phyloP scores from a whole-genome alignment of 345 rosid species.

The Populus tremula region DNA sequence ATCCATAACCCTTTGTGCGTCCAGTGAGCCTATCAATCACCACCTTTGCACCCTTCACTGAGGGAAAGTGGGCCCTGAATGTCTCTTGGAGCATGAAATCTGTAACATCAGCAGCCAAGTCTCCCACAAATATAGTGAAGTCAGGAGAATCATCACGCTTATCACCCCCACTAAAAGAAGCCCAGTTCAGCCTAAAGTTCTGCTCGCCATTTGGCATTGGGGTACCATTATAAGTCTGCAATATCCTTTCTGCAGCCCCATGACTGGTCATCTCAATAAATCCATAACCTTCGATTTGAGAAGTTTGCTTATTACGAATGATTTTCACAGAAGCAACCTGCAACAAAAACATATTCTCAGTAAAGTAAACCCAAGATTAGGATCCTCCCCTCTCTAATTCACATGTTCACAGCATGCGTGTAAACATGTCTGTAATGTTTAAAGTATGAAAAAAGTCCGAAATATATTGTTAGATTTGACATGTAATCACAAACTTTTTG shows the following conservation, averaged over 20 bases:
- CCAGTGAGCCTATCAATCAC: slow-evolving; percentile 87
- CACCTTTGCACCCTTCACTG: slow-evolving; percentile 83
- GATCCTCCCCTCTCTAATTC: background rate
- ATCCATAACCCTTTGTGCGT: slow-evolving; percentile 86
- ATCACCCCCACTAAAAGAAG: slow-evolving; percentile 68
- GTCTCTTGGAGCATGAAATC: slow-evolving; percentile 85
- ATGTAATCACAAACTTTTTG: too few species aligned
- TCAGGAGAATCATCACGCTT: slow-evolving; percentile 79
- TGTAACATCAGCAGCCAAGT: slow-evolving; percentile 88
- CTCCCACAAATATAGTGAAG: slow-evolving; percentile 81
- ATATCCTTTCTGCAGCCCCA: slow-evolving; percentile 72
- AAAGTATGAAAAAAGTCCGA: too few species aligned
- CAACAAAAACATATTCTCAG: background rate
- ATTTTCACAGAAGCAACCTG: slow-evolving; percentile 66
- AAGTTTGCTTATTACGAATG: slow-evolving; percentile 77
- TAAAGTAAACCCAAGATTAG: background rate
- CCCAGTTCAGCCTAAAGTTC: slow-evolving; percentile 86
- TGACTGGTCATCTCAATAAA: slow-evolving; percentile 67
- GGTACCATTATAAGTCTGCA: slow-evolving; percentile 66
- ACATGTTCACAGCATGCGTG: too few species aligned
- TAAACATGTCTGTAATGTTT: too few species aligned
- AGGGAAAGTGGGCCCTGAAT: slow-evolving; percentile 61
- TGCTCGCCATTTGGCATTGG: slow-evolving; percentile 72
- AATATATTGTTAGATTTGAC: too few species aligned
- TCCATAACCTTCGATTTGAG: slow-evolving; percentile 77